Evolutionary conservation across 768 basidiomycete species (phyloP), one percentile per base, ranked within the genome.

Genomic region (Psilocybe sp.): DNA sequence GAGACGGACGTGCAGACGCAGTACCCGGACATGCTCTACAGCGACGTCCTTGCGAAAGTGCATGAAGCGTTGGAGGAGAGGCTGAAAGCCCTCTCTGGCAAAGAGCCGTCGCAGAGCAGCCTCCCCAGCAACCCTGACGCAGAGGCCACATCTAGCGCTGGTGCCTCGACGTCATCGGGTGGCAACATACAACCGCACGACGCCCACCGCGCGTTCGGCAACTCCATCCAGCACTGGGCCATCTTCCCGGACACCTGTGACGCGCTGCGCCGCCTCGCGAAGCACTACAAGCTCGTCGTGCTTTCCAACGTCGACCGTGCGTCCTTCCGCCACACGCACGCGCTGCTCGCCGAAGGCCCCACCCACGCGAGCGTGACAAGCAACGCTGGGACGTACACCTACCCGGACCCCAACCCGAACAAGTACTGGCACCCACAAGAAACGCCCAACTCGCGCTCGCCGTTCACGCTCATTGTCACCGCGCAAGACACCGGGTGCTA

Each of bases 401-500:
- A 61, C 20, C 69, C 70, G 1, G 61, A 62, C 7, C 56, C 67
- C 34, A 65, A 69, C 37, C 65, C 69, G 6, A 51, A 65, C 52
- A 60, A 64, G 35, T 68, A 69, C 42, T 80, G 76, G 71, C 74
- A 77, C 47, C 78, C 67, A 0, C 73, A 75, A 19, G 60, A 65
- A 33, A 71, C 69, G 0, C 64, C 69, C 4, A 62, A 63, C 28
- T 73, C 74, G 5, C 67, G 70, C 43, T 86, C 85, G 19, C 76
- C 81, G 1, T 90, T 90, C 64, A 77, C 80, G 20, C 72, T 81
- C 45, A 70, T 87, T 47, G 68, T 85, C 57, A 89, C 87, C 7
- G 87, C 89, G 5, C 79, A 90, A 61, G 85, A 87, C 54, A 76
- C 80, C 4, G 79, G 80, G n/a, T 79, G 79, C 33, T 90, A 89